phyloP scores from a whole-genome alignment of 2,329 filamentous ascomycete genomes.

The Seiridium cupressi region DNA sequence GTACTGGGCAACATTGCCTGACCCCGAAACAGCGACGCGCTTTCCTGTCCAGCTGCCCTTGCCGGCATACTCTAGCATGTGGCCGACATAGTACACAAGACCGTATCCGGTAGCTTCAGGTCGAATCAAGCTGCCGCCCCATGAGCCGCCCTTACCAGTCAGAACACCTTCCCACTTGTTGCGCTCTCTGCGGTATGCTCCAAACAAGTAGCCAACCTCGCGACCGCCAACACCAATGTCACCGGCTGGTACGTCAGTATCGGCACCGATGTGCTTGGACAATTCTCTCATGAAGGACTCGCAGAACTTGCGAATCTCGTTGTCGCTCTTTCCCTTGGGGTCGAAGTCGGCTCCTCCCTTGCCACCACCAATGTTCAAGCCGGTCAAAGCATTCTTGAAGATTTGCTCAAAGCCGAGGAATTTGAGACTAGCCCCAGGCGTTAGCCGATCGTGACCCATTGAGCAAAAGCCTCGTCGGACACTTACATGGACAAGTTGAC shows the following conservation, averaged over 20 bases:
- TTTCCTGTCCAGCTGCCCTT: slow-evolving; percentile 86
- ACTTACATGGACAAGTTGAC: slow-evolving; percentile 69
- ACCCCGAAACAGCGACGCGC: slow-evolving; percentile 92
- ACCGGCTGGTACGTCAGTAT: slow-evolving; percentile 94
- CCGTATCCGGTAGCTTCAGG: slow-evolving; percentile 97
- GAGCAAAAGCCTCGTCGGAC: not conserved
- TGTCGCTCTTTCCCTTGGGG: slow-evolving; percentile 97
- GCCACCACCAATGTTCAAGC: slow-evolving; percentile 91
- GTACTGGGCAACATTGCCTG: slow-evolving; percentile 97
- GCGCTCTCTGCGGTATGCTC: slow-evolving; percentile 82
- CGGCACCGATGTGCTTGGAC: slow-evolving; percentile 90
- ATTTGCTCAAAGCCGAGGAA: slow-evolving; percentile 99
- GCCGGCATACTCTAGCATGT: slow-evolving; percentile 92
- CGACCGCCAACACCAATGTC: slow-evolving; percentile 92
- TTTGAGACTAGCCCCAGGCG: slow-evolving; percentile 60
- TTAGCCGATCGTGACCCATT: not conserved
- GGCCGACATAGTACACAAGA: slow-evolving; percentile 91
- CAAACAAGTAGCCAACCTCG: slow-evolving; percentile 94
- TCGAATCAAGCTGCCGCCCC: slow-evolving; percentile 92
- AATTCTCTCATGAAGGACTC: slow-evolving; percentile 95
- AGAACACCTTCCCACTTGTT: slow-evolving; percentile 96
- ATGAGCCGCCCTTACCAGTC: slow-evolving; percentile 90
- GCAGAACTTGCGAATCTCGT: slow-evolving; percentile 97
- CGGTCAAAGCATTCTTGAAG: slow-evolving; percentile 99
- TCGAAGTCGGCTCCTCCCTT: slow-evolving; percentile 99